Evolutionary conservation across 2,329 filamentous ascomycete genomes (phyloP), one percentile per base, ranked within the genome.

Genomic region (Arthrobotrys sinensis): DNA sequence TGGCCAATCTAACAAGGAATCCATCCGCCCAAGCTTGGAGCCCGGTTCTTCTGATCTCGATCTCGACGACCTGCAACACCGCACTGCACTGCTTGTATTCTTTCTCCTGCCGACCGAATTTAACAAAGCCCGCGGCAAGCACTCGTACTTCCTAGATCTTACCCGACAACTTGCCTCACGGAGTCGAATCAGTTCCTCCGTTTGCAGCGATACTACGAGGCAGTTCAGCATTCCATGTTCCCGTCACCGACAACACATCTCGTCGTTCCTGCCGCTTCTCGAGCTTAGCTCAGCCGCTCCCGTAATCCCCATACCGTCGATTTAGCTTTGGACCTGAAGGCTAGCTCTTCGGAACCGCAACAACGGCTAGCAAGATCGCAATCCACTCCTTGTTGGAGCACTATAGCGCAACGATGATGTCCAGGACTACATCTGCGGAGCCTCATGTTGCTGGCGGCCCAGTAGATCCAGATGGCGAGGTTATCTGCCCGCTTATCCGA

Each of bases 401-500:
- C 12, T 43, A 62, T 5, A 36, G 32, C 38, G 57, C 62, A 19
- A 69, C 67, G 60, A 78, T 78, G 75, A 67, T 78, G 75, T 78
- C 75, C 36, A 53, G 75, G 57, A 78, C 75, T 21, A 72, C 67
- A 55, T 71, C 75, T n/a, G 53, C 67, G 52, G 75, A 78, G 38
- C 75, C 75, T 57, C 75, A 78, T 50, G 79, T 81, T 63, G 72
- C 80, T 16, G 79, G 80, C 24, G 79, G 76, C 5, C 72, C 68
- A 4, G 75, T 79, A 14, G 79, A 81, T 48, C 71, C 78, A 28
- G 79, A 80, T 73, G 81, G 81, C 45, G 95, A 98, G 86, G 96
- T 99, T 84, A 93, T 97, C 83, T 99, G 96, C 86, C 96, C 96
- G 81, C 88, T 99, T 85, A 91, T 91, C 84, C 97, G 97, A 84